Evolutionary conservation across 208 protist genomes (phyloP), one percentile per base, ranked within the genome.

Genomic region (Crithidia thermophila): DNA sequence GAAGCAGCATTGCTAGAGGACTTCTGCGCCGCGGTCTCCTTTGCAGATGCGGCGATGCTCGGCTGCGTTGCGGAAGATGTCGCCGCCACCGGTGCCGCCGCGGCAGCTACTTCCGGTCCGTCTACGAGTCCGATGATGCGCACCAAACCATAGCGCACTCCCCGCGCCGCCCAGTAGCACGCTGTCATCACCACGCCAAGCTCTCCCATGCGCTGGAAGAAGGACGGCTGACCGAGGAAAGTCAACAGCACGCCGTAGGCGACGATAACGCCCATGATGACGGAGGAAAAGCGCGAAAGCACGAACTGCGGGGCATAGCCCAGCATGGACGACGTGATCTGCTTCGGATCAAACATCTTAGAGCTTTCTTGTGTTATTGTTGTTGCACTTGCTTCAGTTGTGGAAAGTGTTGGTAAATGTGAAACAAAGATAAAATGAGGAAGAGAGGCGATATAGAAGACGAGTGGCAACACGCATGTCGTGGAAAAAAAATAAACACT

Each of bases 241-340:
- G 91, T 57, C 11, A 88, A 61, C 23, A 89, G 58, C 14, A 77
- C 61, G 23, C 55, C 72, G 51, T 91, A 89, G 0, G 85, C 88
- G 13, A 59, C 65, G 25, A 84, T 65, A 23, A 90, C 67, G 25
- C 88, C 88, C 34, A 88, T 46, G 28, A 94, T 56, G 4, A 87
- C 76, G 28, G 78, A 85, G 14, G 72, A 60, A 39, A 94, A 82
- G 36, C 68, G 67, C 4, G 39, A 20, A 28, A 93, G 47, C 43
- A 93, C 49, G 39, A 86, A 79, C 37, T 77, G 61, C 21, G 88
- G 78, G 10, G 79, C 80, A 20, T 72, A 71, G 14, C 45, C 46
- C 45, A 86, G 43, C 40, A 87, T 55, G 28, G 67, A 40, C 18
- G 30, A 39, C 18, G 52, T 60, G 25, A 87, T 75, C 27, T 64